Percentiles rank a stretch among this genome's conserved stretches.
Evolutionary conservation across 2,329 filamentous ascomycete genomes (phyloP).

Genomic region (Neofusicoccum laricinum): DNA sequence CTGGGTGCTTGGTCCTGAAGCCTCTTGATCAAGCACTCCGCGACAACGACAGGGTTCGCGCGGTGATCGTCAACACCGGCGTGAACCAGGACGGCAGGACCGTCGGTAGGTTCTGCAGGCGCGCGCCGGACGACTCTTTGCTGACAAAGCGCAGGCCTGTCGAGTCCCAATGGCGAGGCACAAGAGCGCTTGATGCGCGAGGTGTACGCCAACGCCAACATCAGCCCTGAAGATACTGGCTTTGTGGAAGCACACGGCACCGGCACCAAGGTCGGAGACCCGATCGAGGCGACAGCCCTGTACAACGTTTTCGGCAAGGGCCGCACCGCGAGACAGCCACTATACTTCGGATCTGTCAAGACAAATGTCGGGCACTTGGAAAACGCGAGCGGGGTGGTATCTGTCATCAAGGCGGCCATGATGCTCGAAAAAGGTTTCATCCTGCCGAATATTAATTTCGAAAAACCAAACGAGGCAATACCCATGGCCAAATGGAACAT

Average conservation of each 20-base stretch:
- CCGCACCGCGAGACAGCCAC: constrained; percentile 24
- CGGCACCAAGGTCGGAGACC: constrained; percentile 54
- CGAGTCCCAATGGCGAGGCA: constrained; percentile 54
- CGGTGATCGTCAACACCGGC: constrained; percentile 41
- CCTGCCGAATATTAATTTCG: constrained; percentile 25
- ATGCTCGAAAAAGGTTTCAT: constrained; percentile 25
- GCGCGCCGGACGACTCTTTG: too few species aligned
- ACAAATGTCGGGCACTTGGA: constrained; percentile 33
- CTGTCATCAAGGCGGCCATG: constrained; percentile 28
- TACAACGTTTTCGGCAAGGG: constrained; percentile 10
- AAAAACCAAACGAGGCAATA: constrained; percentile 18
- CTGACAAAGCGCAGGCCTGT: constrained; percentile 44
- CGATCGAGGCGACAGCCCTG: constrained; percentile 25
- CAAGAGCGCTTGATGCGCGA: constrained; percentile 36
- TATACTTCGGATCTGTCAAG: constrained; percentile 24
- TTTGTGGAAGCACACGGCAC: constrained; percentile 49
- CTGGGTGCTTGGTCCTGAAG: constrained; percentile 59
- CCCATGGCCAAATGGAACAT: constrained; percentile 18
- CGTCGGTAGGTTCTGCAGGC: neutral
- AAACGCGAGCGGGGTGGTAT: constrained; percentile 26
- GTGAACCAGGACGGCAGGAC: constrained; percentile 50
- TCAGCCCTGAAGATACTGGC: constrained; percentile 21
- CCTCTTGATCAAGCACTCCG: constrained; percentile 55
- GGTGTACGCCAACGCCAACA: constrained; percentile 36
- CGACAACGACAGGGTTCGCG: constrained; percentile 53